Evolutionary conservation across 2,329 filamentous ascomycete species (phyloP).

Genomic region (Periglandula ipomoeae): DNA sequence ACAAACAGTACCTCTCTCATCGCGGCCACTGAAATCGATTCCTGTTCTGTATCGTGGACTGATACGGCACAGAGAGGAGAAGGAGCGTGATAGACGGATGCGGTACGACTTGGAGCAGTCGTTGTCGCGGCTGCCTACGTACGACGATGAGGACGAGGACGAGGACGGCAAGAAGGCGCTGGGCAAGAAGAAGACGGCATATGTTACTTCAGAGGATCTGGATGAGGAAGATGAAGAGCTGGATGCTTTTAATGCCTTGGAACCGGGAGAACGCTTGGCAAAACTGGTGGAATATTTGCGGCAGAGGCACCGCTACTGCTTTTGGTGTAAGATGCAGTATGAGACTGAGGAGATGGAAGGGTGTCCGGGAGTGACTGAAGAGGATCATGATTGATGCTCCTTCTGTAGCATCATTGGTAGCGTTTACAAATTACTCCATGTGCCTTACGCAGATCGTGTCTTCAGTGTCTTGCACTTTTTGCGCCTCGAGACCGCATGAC

Average conservation of each 20-base stretch:
- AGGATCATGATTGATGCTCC: conserved; percentile 54
- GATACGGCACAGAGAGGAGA: conserved; percentile 58
- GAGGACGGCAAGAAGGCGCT: conserved; percentile 62
- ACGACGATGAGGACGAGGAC: conserved; percentile 62
- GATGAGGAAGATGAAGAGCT: conserved; percentile 76
- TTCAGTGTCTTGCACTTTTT: too few relatives aligned
- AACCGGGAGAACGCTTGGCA: conserved; percentile 55
- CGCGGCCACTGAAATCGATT: conserved; percentile 49
- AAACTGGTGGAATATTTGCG: conserved; percentile 62
- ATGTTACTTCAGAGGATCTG: conserved; percentile 56
- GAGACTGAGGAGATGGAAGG: conserved; percentile 67
- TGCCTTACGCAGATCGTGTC: too few relatives aligned
- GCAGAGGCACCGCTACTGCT: conserved; percentile 71
- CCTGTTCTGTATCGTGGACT: conserved; percentile 75
- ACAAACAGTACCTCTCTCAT: conserved; percentile 21
- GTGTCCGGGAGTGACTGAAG: conserved; percentile 80
- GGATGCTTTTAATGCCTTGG: conserved; percentile 66
- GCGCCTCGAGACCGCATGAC: too few relatives aligned
- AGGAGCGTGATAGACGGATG: conserved; percentile 58
- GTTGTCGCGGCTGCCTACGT: conserved; percentile 52
- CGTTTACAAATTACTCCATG: neutral
- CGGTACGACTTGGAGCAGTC: conserved; percentile 58
- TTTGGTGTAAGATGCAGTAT: conserved; percentile 90
- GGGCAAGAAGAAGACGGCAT: conserved; percentile 44
- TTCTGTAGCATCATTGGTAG: neutral